Percentiles rank a stretch among this genome's conserved stretches.
Conservation (phyloP, 257 asterid species). For the Petrea volubilis region DNA sequence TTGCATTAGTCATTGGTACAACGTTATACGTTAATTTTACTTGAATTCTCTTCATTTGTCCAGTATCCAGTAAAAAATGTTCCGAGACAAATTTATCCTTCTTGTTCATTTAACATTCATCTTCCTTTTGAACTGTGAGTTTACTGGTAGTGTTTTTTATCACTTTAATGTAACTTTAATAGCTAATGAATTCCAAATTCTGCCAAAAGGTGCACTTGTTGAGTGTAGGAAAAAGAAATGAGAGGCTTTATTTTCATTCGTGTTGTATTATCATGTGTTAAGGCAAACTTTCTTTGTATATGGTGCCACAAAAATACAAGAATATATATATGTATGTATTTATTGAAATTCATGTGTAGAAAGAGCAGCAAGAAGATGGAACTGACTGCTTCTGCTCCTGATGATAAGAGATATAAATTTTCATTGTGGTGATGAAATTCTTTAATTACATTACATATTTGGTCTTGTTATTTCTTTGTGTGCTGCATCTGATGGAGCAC, state of each 20-base stretch:
- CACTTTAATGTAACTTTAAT: not conserved
- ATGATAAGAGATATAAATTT: not conserved
- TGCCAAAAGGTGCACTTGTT: not conserved
- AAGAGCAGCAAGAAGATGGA: not conserved
- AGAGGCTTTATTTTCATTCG: not conserved
- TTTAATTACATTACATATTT: not conserved
- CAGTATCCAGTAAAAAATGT: not conserved
- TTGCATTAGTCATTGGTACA: not conserved
- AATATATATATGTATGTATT: too few relatives aligned
- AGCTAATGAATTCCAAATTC: not conserved
- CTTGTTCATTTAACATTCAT: not conserved
- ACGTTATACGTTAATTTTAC: not conserved
- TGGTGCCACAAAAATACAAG: not conserved
- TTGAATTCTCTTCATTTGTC: not conserved
- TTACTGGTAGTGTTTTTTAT: not conserved
- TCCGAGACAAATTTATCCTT: not conserved
- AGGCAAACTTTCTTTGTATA: too few relatives aligned
- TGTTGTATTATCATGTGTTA: not conserved
- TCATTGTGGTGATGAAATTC: not conserved
- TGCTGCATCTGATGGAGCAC: not conserved
- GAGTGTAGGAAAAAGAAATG: not conserved
- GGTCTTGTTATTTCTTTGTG: not conserved
- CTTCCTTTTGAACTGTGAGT: not conserved
- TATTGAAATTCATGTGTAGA: not conserved
- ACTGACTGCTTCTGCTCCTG: not conserved